A percentile compares a stretch with the other conserved stretches of the same genome.
Evolutionary conservation across 192 early-diverging fungal genomes (phyloP).

Genomic region (Podila horticola): DNA sequence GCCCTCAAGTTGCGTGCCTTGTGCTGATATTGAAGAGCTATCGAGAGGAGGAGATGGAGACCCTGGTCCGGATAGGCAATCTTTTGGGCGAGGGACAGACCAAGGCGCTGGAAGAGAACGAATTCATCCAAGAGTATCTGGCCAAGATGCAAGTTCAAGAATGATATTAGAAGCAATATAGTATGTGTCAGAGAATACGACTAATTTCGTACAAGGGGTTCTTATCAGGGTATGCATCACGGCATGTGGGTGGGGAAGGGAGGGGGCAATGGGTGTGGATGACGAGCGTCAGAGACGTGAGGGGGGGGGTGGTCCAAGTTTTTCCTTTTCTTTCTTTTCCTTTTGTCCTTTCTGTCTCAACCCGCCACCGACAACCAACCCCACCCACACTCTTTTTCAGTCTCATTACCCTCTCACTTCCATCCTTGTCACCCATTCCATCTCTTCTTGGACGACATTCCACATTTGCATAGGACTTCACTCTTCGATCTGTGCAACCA

Average conservation of each 20-base stretch:
- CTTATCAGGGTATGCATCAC: too few species aligned
- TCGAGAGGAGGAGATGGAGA: constrained; percentile 25
- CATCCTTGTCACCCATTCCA: background rate
- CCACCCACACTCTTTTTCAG: background rate
- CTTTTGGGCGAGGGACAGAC: constrained; percentile 30
- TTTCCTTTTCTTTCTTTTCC: background rate
- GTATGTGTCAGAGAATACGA: too few species aligned
- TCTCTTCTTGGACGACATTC: background rate
- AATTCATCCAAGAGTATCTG: constrained; percentile 28
- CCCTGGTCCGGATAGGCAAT: constrained; percentile 19
- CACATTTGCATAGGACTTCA: background rate
- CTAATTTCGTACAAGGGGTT: too few species aligned
- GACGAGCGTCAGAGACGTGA: too few species aligned
- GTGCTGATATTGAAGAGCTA: constrained; percentile 38
- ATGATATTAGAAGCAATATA: background rate
- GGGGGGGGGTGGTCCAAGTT: background rate
- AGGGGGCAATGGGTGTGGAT: too few species aligned
- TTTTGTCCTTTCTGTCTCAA: background rate
- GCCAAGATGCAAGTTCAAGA: constrained; percentile 20
- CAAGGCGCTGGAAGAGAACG: constrained; percentile 19
- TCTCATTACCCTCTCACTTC: background rate
- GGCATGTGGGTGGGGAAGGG: too few species aligned
- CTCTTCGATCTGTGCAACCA: background rate
- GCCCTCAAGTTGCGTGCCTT: constrained; percentile 12
- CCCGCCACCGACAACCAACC: background rate